Base-by-base conservation (phyloP, 306 rosid genomes). In the Casuarina cunninghamiana region DNA sequence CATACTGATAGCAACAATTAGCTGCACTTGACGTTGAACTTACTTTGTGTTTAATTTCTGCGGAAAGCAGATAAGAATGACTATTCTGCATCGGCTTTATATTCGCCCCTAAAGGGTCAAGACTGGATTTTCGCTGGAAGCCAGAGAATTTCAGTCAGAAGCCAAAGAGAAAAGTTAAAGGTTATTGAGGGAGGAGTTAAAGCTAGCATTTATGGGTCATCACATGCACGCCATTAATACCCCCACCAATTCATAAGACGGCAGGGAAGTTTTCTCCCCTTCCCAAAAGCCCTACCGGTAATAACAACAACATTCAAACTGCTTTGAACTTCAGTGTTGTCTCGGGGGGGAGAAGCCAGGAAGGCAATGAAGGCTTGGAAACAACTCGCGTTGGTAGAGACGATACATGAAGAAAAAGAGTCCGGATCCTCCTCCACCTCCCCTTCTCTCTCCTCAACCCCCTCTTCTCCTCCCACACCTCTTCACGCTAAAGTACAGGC, bases 361-460 rank as follows among this genome's bases (percentile, higher is more conserved):
- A 63, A 21, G 70, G 19, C 35, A 54, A 84, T 85, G 91, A 85
- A 51, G 78, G 83, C 71, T 53, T 83, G 91, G 94, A 77, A 86
- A 73, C 86, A 87, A 71, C 81, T 90, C 21, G 89, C 88, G 2
- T 68, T 81, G 8, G 96, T 93, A 50, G 91, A 90, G 17, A 94
- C 98, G 75, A 94, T 94, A 69, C 86, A 91, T 73, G 98, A 93
- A 46, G 97, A 94, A 80, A 95, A 89, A 65, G 84, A 54, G 50
- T 92, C 90, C 35, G 85, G 82, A 51, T 90, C 91, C 19, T 84
- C 93, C 12, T 67, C 91, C n/a, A 78, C 93, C n/a, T 87, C 92
- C 0, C 74, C 83, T 67, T 85, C 97, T 75, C 85, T 88, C 67
- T 91, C 94, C 37, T 83, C 91, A 0, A 73, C 91, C 2, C 69